Base-by-base conservation (phyloP, 2,329 filamentous ascomycete genomes). In the Aureobasidium uvarum region DNA sequence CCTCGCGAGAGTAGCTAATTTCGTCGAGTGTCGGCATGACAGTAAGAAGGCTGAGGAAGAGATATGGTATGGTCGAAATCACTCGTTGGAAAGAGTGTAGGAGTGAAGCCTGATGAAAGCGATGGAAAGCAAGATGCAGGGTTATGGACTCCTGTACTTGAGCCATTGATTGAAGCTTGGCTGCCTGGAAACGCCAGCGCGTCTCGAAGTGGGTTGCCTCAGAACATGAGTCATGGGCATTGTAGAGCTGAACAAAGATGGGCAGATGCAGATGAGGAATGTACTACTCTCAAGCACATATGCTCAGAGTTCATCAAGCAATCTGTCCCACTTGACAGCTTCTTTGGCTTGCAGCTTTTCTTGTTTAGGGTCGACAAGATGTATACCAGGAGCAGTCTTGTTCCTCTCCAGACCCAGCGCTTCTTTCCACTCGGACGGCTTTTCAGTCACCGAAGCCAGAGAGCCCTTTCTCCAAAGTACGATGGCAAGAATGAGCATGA, bases 231-330 rank as follows among this genome's bases (percentile, higher is more conserved):
- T 46, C 45, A 46, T 46, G 45, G 25, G 25, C 23, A n/a, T 11
- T 18, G 18, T 14, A 48, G 23, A 28, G 23, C 20, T 48, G 43
- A 7, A 13, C 1, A 10, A 25, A 8, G 11, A 51, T 31, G 2
- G 14, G 28, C 16, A 51, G 28, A 18, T n/a, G n/a, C 2, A 7
- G 25, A 50, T 8, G n/a, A 48, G 38, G 5, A 11, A 36, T 39
- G 13, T 16, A 23, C 1, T 20, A 4, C 6, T 33, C 20, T 20
- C 16, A 18, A 10, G 28, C 20, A 20, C 25, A 28, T 18, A 8
- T 33, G 33, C 23, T 66, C 52, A 68, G 5, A 68, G 62, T 46
- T 68, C 67, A 28, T 68, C 67, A 23, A 68, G 46, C 50, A 68
- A n/a, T 7, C 62, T 66, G 31, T 62, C 51, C 67, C 67, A 68